Conservation (phyloP, 2,329 filamentous ascomycete genomes). For the Alternaria metachromatica region DNA sequence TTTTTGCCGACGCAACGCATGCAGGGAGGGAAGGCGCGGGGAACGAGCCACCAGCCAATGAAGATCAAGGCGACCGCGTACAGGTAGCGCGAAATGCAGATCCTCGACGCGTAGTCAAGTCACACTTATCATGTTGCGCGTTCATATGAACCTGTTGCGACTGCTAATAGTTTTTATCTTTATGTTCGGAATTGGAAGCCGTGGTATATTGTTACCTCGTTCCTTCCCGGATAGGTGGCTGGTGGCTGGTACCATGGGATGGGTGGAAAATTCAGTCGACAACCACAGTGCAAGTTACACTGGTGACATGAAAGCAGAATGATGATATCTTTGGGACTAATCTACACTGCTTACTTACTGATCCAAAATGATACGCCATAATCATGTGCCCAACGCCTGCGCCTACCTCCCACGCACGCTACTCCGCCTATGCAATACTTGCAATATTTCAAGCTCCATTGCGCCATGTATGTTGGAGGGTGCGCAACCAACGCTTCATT, state of each 20-base stretch:
- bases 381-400: constrained; percentile 2
- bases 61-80: background rate
- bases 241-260: background rate
- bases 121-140: background rate
- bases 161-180: background rate
- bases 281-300: background rate
- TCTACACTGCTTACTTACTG: constrained; percentile 11
- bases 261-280: background rate
- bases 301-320: background rate
- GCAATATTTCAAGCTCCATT: constrained; percentile 6
- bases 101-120: background rate
- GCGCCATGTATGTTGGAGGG: constrained; percentile 7
- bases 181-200: background rate
- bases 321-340: constrained; percentile 3
- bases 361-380: constrained; percentile 7
- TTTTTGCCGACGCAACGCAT: constrained; percentile 28
- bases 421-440: constrained; percentile 13
- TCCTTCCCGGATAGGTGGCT: background rate
- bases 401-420: constrained; percentile 6
- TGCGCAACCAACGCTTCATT: constrained; percentile 1
- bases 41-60: constrained; percentile 24
- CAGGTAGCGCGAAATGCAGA: background rate
- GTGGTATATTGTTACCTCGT: background rate
- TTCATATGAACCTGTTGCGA: background rate
- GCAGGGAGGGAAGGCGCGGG: constrained; percentile 20